Base-by-base conservation (phyloP, 2,329 filamentous ascomycete genomes). In the Paracamarosporium sp. region DNA sequence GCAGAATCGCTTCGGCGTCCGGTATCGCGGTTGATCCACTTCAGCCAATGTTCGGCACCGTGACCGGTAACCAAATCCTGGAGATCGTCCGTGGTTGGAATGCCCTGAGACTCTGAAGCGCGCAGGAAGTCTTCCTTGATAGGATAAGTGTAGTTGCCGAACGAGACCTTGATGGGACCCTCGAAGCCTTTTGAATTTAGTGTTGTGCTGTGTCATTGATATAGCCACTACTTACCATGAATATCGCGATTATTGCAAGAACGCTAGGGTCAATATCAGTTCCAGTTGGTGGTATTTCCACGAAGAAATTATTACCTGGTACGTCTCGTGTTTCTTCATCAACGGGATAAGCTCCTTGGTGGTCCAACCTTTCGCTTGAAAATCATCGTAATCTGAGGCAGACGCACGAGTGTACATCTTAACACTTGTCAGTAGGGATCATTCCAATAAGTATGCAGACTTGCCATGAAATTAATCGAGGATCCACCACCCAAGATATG, bases 291-390 rank as follows among this genome's bases (percentile, higher is more conserved):
- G 17, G 4, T 43, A 25, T 40, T 13, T 12, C 8, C 17, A 2
- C 20, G 13, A 17, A 6, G 7, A 20, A 8, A 30, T 0, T 31
- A 6, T 17, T 53, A 68, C 63, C 59, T 93, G 90, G 67, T 92
- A 93, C 0, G 90, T 92, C 79, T 93, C 90, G 60, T 92, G 88
- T 80, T 93, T 93, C 79, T 80, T 89, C 90, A 92, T 92, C 20
- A 92, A 81, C 0, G 90, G 90, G 5, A 92, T 78, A 5, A 92
- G 83, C 60, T 92, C 89, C 73, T 92, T 85, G 3, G 90, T 92
- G 8, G 83, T 87, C 90, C 90, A 92, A n/a, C 90, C 90, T 73
- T 91, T 88, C 52, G 89, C 86, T 68, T 92, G 88, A 77, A 91
- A 93, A 76, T 92, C 90, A 68, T 93, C 90, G 61, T 91, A 91